A percentile compares a stretch with the other conserved stretches of the same genome.
These are phyloP conservation scores for Pichiaceae sp. DNA, from an alignment of 1,139 yeast genomes.

Conservation along the genomic window DNA sequence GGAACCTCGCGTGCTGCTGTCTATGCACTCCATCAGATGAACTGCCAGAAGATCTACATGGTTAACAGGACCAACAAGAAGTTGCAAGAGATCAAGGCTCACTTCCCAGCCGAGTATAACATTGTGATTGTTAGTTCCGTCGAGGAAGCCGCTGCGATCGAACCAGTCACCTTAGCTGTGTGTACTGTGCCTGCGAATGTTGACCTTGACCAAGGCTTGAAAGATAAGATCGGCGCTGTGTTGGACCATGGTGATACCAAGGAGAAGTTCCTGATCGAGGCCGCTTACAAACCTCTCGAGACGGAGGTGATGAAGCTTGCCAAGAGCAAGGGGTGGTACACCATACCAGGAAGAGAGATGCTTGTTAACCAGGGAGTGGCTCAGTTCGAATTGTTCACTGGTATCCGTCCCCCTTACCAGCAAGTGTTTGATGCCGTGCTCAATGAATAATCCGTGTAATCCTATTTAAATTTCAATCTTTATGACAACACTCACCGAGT, in stretches of 20 bases:
- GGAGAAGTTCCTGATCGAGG: constrained; percentile 66
- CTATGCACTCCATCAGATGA: constrained; percentile 73
- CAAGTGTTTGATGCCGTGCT: constrained; percentile 53
- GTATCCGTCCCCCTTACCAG: constrained; percentile 53
- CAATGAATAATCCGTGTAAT: constrained; percentile 1
- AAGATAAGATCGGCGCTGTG: constrained; percentile 35
- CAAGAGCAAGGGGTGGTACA: constrained; percentile 54
- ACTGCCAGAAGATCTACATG: constrained; percentile 70
- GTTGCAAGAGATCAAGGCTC: constrained; percentile 45
- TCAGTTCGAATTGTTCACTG: constrained; percentile 78
- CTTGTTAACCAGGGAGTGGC: constrained; percentile 86
- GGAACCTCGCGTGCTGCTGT: constrained; percentile 97
- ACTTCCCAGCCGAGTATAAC: constrained; percentile 53
- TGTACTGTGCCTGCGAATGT: constrained; percentile 88
- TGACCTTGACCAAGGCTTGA: constrained; percentile 51
- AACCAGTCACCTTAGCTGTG: constrained; percentile 53
- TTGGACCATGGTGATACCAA: constrained; percentile 32
- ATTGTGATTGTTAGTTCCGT: constrained; percentile 49
- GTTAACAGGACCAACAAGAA: constrained; percentile 73
- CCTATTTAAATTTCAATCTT: neutral
- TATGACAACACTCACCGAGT: no score
- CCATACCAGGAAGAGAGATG: constrained; percentile 85
- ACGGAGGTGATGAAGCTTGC: constrained; percentile 85
- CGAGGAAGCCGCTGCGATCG: constrained; percentile 34
- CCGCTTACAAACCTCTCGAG: constrained; percentile 82